Evolutionary conservation across 805 yeast species (phyloP), one percentile per base, ranked within the genome.

Genomic region (Spathaspora arborariae): DNA sequence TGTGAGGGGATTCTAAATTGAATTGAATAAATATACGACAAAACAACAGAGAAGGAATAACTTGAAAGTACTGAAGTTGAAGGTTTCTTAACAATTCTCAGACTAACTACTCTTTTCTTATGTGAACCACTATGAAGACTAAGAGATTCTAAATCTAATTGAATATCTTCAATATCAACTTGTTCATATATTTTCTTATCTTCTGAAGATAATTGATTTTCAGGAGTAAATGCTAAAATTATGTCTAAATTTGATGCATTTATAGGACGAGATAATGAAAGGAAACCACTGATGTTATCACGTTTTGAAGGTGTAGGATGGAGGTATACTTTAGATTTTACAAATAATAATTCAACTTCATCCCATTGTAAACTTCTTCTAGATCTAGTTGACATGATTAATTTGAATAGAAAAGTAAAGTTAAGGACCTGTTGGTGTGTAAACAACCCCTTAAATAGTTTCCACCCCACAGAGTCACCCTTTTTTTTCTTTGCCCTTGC

Each of bases 1-100:
- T 81, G 69, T 2, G 90, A 82, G 5, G 97, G 97, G 2, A 84
- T 84, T 45, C 97, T 75, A 10, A 85, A 78, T 62, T 91, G 96
- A 36, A 94, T 74, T 20, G 96, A 86, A 62, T 82, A 92, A 4
- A 92, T 59, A 49, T 75, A 76, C 33, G 78, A 60, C 22, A 87
- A 61, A 15, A 81, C 76, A 18, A 84, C 61, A 3, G 85, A 78
- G 65, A 90, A 90, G 5, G 91, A 81, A 65, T 81, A 88, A 1
- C 88, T 78, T 1, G 81, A 62, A 20, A 79, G 57, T 2, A 82
- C 72, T 1, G 82, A 70, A 19, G 65, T 42, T 2, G 76, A 68
- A 1, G 89, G 91, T 46, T 77, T 71, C 27, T 69, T 62, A 24
- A 82, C 84, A 3, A 62, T 48, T 53, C 59, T 39, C 15, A 11